Base-by-base conservation (phyloP, 345 rosid species). In the Eucalyptus erythrocorys region DNA sequence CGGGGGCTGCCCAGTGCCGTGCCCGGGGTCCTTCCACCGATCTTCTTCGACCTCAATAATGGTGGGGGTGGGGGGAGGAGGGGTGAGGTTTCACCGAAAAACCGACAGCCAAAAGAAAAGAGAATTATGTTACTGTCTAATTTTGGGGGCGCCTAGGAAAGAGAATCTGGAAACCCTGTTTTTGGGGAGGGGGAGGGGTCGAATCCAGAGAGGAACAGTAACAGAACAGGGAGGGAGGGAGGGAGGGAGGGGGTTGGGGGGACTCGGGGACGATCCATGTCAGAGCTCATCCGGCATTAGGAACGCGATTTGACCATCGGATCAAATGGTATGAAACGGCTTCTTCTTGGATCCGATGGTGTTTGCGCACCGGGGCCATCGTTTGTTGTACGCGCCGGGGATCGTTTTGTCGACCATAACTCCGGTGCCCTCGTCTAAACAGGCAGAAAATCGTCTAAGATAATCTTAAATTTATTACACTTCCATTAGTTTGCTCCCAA, bases 401-500 rank as follows among this genome's bases (percentile, higher is more conserved):
- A 53, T 53, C 11, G 10, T 53, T 53, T 19, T 7, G 26, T 53
- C 8, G 2, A 22, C 59, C 27, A 8, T 53, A 4, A 1, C 59
- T 53, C 26, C 7, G 59, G 27, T 22, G 27, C 24, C 5, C 59
- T 53, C 27, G 27, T 55, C 26, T 10, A 47, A 47, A 8, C 11
- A 21, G 11, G 10, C 26, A 8, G 2, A 55, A 8, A 22, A 22
- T 55, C 27, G 8, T 22, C 59, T 2, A 2, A 2, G 4, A 7
- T 22, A 17, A 1, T 2, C 27, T 0, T 55, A 9, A 0, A 4
- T 55, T 0, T 55, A 22, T 22, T 8, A 0, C 5, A 8, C 10
- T 55, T 50, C 17, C 8, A 22, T 8, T 5, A 1, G 4, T 53
- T 55, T 2, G 5, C 5, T 55, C 27, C 4, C 3, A 55, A 10